Conservation (phyloP, 805 yeast genomes). For the Myxozyma neglecta region DNA sequence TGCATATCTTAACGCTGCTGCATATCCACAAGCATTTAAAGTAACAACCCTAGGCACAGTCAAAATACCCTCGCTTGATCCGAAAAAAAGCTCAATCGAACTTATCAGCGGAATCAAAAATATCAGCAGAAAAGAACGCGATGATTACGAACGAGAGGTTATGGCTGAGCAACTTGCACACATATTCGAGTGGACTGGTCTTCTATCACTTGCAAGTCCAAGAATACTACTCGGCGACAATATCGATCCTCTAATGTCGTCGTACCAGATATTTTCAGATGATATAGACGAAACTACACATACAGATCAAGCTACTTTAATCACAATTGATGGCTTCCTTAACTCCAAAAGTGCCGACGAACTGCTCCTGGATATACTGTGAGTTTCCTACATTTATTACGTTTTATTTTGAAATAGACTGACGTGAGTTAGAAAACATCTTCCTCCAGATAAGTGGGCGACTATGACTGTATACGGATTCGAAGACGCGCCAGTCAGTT, state of each 20-base stretch:
- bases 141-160: slow-evolving; percentile 5
- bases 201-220: slow-evolving; percentile 16
- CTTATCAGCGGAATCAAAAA: neutral
- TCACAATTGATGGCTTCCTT: slow-evolving; percentile 21
- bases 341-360: neutral
- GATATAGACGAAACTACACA: neutral
- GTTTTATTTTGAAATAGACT: neutral
- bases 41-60: neutral
- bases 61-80: slow-evolving; percentile 14
- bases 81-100: neutral
- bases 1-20: slow-evolving; percentile 9
- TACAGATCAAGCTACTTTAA: neutral
- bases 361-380: slow-evolving; percentile 14
- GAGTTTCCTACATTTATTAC: neutral
- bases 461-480: slow-evolving; percentile 26
- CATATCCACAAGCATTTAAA: slow-evolving; percentile 6
- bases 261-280: slow-evolving; percentile 22
- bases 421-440: neutral
- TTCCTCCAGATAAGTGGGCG: slow-evolving; percentile 17
- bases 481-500: slow-evolving; percentile 32
- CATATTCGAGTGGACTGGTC: slow-evolving; percentile 24
- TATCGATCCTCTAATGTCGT: slow-evolving; percentile 16
- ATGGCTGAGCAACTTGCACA: slow-evolving; percentile 15
- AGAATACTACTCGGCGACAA: neutral
- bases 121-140: neutral